These are phyloP conservation scores for Sporothrix mexicana DNA, from an alignment of 2,329 filamentous ascomycete species.

Conservation along the genomic window DNA sequence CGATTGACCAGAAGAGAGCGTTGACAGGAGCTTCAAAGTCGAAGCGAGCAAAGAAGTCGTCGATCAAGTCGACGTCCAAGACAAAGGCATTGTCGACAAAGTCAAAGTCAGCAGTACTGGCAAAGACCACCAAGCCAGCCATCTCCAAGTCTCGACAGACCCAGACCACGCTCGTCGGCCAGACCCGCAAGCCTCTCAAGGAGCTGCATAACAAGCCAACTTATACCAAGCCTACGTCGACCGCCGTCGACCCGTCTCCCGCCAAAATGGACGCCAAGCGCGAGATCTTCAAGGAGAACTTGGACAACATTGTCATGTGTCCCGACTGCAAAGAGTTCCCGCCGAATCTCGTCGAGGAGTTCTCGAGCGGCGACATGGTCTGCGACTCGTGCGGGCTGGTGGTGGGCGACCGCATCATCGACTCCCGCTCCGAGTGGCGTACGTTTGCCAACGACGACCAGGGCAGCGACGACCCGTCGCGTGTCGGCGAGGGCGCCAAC, in stretches of 20 bases:
- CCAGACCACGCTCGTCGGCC: slow-evolving; percentile 13
- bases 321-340: slow-evolving; percentile 89
- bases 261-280: slow-evolving; percentile 38
- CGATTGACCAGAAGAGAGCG: slow-evolving; percentile 32
- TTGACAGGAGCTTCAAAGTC: slow-evolving; percentile 39
- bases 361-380: slow-evolving; percentile 89
- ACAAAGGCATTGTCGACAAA: not conserved
- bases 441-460: slow-evolving; percentile 99
- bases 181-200: slow-evolving; percentile 36
- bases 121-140: not conserved
- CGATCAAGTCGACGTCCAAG: not conserved
- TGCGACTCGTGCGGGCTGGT: slow-evolving; percentile 92
- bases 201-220: slow-evolving; percentile 37
- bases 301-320: slow-evolving; percentile 85
- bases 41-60: not conserved
- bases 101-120: not conserved
- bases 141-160: slow-evolving; percentile 35
- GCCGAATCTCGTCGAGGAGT: slow-evolving; percentile 93
- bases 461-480: slow-evolving; percentile 92
- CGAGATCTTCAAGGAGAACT: slow-evolving; percentile 71
- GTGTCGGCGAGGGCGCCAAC: slow-evolving; percentile 94
- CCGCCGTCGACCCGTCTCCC: not conserved
- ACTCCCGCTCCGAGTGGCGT: slow-evolving; percentile 96
- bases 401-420: slow-evolving; percentile 87
- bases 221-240: not conserved